Conservation (phyloP, 192 early-diverging fungal genomes). For the Chytriomyces hyalinus region DNA sequence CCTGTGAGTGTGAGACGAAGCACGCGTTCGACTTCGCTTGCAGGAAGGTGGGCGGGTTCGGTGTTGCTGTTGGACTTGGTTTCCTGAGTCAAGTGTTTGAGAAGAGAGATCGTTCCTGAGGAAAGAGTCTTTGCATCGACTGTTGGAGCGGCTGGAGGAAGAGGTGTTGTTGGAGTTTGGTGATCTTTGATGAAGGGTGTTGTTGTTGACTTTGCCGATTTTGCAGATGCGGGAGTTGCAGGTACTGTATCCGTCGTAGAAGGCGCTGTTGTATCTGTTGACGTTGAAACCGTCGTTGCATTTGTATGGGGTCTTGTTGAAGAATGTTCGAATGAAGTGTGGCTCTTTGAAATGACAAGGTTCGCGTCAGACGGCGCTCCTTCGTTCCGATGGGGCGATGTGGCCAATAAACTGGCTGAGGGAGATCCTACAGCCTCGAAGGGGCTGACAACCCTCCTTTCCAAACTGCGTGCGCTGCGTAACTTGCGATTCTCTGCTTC, state of each 20-base stretch:
- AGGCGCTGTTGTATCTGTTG: neutral
- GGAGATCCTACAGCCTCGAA: too few relatives aligned
- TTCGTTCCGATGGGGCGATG: neutral
- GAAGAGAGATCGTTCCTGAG: conserved; percentile 39
- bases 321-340: neutral
- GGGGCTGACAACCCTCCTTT: too few relatives aligned
- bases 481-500: neutral
- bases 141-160: conserved; percentile 5
- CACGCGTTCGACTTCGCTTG: conserved; percentile 24
- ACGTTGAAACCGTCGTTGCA: neutral
- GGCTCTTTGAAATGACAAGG: neutral
- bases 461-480: neutral
- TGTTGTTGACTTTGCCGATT: neutral
- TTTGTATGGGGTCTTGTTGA: neutral
- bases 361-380: neutral
- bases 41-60: neutral
- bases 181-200: neutral
- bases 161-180: neutral
- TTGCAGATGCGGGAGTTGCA: neutral
- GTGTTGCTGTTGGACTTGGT: neutral
- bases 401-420: neutral
- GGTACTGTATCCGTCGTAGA: neutral
- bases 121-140: conserved; percentile 36
- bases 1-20: conserved; percentile 43
- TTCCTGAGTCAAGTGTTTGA: conserved; percentile 48